These are phyloP conservation scores for Hibiscus syriacus DNA, from an alignment of 345 rosid genomes.

Conservation along the genomic window DNA sequence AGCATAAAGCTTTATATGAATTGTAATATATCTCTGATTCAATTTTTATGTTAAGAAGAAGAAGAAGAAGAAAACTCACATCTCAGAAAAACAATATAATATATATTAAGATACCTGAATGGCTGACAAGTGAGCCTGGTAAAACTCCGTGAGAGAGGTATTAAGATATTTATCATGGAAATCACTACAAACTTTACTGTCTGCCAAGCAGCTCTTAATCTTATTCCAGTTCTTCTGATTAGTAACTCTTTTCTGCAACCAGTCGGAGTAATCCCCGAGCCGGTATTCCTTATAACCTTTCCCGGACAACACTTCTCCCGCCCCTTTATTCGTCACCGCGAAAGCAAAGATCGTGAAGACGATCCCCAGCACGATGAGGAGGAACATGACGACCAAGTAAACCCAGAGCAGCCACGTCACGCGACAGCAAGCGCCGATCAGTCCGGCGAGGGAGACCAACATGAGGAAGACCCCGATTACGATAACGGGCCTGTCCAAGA, in stretches of 20 bases:
- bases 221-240: constrained; percentile 50
- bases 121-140: constrained; percentile 28
- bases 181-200: constrained; percentile 34
- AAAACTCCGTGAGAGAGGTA: constrained; percentile 19
- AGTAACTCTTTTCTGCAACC: constrained; percentile 62
- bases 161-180: constrained; percentile 17
- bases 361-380: constrained; percentile 50
- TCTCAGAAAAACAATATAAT: not conserved
- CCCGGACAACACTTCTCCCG: constrained; percentile 43
- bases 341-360: constrained; percentile 78
- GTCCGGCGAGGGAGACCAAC: no score
- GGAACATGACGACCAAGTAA: constrained; percentile 67
- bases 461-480: no score
- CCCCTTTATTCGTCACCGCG: constrained; percentile 72
- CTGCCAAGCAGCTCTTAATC: constrained; percentile 59
- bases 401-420: constrained; percentile 75
- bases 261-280: constrained; percentile 56
- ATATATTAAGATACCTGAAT: constrained; percentile 36
- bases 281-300: constrained; percentile 77
- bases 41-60: not conserved
- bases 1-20: not conserved
- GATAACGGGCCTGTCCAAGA: no score
- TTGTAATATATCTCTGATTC: no score
- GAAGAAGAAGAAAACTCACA: not conserved
- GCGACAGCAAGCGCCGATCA: constrained; percentile 89